phyloP scores from a whole-genome alignment of 805 yeast species.

The Saturnispora hagleri region DNA sequence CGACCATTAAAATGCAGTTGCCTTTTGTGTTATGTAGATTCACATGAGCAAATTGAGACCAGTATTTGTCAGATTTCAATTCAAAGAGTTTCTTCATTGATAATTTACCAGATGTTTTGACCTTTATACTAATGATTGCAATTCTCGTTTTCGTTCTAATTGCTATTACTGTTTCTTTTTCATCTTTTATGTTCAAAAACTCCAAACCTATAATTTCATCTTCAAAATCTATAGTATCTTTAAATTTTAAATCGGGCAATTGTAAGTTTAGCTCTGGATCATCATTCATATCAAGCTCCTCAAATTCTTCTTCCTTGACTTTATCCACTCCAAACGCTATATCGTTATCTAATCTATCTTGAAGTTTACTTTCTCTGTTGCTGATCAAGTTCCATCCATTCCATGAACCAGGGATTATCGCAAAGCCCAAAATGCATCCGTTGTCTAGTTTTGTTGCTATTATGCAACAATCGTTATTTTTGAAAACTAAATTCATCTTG shows the following conservation, averaged over 20 bases:
- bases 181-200: background rate
- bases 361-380: background rate
- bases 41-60: constrained; percentile 7
- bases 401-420: background rate
- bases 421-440: constrained; percentile 1
- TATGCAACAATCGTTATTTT: background rate
- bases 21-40: background rate
- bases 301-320: constrained; percentile 3
- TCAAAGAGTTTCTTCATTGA: constrained; percentile 1
- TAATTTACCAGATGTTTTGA: background rate
- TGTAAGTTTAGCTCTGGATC: background rate
- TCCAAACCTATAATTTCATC: constrained; percentile 5
- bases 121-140: background rate
- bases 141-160: background rate
- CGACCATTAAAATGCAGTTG: constrained; percentile 27
- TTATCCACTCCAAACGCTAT: background rate
- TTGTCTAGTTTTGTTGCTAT: background rate
- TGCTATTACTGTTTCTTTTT: background rate
- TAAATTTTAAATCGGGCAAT: background rate
- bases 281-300: background rate
- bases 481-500: background rate
- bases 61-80: constrained; percentile 2
- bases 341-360: background rate
- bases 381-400: constrained; percentile 1
- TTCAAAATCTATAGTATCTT: background rate